These are phyloP conservation scores for Cryptosporidium felis DNA, from an alignment of 169 alveolate genomes.

Conservation along the genomic window DNA sequence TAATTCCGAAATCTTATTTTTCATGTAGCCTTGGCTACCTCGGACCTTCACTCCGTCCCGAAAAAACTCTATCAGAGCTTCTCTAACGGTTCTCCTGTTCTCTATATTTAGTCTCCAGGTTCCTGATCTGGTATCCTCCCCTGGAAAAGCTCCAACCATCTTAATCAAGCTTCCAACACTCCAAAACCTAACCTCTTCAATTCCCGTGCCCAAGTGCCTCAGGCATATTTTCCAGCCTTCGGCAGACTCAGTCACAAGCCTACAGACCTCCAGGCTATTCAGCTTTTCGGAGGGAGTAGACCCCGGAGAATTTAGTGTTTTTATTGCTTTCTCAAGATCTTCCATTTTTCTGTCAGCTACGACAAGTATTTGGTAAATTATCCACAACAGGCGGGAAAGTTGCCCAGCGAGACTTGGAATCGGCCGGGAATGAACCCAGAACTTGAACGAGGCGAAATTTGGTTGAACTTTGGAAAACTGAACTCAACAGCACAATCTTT, in stretches of 20 bases:
- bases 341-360: constrained; percentile 52
- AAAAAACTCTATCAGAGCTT: background rate
- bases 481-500: too few species aligned
- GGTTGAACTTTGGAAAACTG: too few species aligned
- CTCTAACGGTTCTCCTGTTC: constrained; percentile 9
- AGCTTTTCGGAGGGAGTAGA: constrained; percentile 35
- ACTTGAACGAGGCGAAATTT: background rate
- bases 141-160: constrained; percentile 34
- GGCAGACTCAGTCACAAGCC: constrained; percentile 1
- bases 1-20: constrained; percentile 24
- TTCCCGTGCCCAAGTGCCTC: background rate
- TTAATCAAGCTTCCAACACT: constrained; percentile 47
- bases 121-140: background rate
- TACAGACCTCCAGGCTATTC: constrained; percentile 40
- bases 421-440: background rate
- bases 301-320: constrained; percentile 54
- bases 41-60: constrained; percentile 1
- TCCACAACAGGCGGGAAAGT: constrained; percentile 19
- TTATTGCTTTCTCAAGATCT: constrained; percentile 66
- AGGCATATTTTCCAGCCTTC: constrained; percentile 65
- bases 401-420: background rate
- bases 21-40: background rate
- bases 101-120: background rate
- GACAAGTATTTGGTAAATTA: constrained; percentile 5
- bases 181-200: constrained; percentile 61